phyloP scores from a whole-genome alignment of 164 flowering plant genomes.

The Liquidambar formosana region DNA sequence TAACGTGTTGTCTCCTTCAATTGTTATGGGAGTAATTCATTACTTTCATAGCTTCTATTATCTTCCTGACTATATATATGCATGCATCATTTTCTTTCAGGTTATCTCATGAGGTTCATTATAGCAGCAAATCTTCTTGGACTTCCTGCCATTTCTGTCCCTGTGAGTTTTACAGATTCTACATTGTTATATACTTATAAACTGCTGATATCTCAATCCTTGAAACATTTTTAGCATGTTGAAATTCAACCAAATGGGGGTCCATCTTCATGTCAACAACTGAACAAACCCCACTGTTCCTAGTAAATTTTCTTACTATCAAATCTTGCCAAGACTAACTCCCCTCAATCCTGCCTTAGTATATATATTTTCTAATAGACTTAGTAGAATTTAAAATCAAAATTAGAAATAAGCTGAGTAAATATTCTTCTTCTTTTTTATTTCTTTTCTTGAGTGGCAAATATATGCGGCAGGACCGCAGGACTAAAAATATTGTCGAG shows the following conservation, averaged over 20 bases:
- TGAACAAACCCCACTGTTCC: neutral
- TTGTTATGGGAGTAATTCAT: neutral
- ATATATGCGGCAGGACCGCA: neutral
- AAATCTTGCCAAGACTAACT: neutral
- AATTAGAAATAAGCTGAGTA: too few species aligned
- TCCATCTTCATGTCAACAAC: neutral
- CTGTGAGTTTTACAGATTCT: constrained; percentile 47
- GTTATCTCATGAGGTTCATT: constrained; percentile 81
- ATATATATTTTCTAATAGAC: too few species aligned
- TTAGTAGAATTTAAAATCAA: too few species aligned
- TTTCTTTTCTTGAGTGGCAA: neutral
- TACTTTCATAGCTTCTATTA: neutral
- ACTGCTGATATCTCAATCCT: neutral
- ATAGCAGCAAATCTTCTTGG: constrained; percentile 90
- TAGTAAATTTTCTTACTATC: neutral
- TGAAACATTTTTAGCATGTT: neutral
- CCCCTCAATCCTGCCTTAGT: neutral
- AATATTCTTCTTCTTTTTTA: neutral
- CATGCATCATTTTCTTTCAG: constrained; percentile 38
- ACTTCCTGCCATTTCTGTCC: constrained; percentile 89
- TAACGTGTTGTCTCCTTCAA: neutral
- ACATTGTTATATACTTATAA: neutral
- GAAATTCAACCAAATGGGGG: neutral
- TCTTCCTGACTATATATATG: neutral
- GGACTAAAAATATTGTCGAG: neutral